Conservation (phyloP, 148 eudicot genomes). For the Rhododendron simsii region DNA sequence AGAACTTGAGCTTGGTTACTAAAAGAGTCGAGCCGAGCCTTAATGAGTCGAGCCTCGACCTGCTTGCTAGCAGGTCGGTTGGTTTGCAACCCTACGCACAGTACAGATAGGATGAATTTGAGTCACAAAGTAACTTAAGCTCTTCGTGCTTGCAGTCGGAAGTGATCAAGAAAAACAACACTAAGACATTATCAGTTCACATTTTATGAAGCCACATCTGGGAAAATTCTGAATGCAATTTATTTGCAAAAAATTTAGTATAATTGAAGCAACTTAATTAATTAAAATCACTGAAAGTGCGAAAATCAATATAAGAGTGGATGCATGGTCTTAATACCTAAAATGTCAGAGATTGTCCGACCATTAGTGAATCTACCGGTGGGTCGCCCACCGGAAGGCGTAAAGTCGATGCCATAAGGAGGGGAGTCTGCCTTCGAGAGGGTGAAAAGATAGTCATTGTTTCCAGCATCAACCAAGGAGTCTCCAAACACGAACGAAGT, state of each 20-base stretch:
- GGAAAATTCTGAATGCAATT: neutral
- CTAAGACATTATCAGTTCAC: neutral
- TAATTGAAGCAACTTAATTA: neutral
- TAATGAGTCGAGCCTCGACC: no score
- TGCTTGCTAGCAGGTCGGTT: no score
- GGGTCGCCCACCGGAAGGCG: slow-evolving; percentile 48
- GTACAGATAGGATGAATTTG: neutral
- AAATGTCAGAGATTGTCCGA: slow-evolving; percentile 49
- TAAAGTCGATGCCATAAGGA: slow-evolving; percentile 64
- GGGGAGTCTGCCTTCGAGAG: slow-evolving; percentile 60
- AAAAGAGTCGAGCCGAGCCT: no score
- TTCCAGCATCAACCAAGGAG: slow-evolving; percentile 60
- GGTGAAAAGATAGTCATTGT: slow-evolving; percentile 54
- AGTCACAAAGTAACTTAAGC: neutral
- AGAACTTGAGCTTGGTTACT: neutral
- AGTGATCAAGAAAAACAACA: neutral
- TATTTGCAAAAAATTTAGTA: neutral
- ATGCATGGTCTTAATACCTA: slow-evolving; percentile 30
- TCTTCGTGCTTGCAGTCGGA: neutral
- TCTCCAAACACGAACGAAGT: slow-evolving; percentile 54
- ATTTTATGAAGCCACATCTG: neutral
- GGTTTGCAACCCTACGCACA: neutral
- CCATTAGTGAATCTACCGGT: slow-evolving; percentile 77
- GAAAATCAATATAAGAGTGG: neutral
- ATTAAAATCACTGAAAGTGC: neutral